Conservation (phyloP, 108 stramenopile genomes). For the Pseudonitzschia delicatissima region DNA sequence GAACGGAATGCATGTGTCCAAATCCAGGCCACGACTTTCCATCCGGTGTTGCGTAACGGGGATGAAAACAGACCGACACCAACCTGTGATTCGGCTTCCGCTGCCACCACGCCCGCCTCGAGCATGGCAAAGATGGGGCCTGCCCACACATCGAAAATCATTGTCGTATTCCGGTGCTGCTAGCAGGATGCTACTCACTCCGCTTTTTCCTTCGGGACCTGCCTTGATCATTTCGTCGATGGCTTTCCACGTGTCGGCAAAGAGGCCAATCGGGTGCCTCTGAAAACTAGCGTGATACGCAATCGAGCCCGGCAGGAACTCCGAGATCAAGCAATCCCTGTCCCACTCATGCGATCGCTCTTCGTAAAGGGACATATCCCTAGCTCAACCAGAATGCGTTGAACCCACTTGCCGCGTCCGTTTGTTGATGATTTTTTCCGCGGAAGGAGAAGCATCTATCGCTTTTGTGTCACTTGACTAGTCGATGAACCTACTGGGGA, state of each 20-base stretch:
- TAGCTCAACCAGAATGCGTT: conserved; percentile 62
- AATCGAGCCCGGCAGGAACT: conserved; percentile 62
- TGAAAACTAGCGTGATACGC: conserved; percentile 59
- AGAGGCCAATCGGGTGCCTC: conserved; percentile 38
- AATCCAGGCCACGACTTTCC: conserved; percentile 80
- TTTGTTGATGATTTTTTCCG: conserved; percentile 31
- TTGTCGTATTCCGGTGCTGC: conserved; percentile 77
- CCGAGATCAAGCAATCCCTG: conserved; percentile 69
- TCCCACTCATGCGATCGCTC: conserved; percentile 54
- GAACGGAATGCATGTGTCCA: conserved; percentile 84
- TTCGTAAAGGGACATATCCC: conserved; percentile 81
- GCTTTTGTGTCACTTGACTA: no score
- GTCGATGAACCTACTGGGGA: neutral
- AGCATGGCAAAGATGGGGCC: conserved; percentile 82
- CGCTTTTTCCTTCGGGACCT: conserved; percentile 54
- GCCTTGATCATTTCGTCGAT: conserved; percentile 67
- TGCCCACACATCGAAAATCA: conserved; percentile 61
- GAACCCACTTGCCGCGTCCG: conserved; percentile 75
- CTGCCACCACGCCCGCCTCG: conserved; percentile 69
- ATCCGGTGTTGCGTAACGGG: conserved; percentile 67
- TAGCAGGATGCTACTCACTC: conserved; percentile 68
- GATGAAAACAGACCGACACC: conserved; percentile 87
- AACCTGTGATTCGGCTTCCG: conserved; percentile 52
- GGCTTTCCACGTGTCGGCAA: conserved; percentile 69
- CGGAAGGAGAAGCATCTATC: neutral